A percentile compares a stretch with the other conserved stretches of the same genome.
These are phyloP conservation scores for Microsporum canis DNA, from an alignment of 2,329 filamentous ascomycete genomes.

Conservation along the genomic window DNA sequence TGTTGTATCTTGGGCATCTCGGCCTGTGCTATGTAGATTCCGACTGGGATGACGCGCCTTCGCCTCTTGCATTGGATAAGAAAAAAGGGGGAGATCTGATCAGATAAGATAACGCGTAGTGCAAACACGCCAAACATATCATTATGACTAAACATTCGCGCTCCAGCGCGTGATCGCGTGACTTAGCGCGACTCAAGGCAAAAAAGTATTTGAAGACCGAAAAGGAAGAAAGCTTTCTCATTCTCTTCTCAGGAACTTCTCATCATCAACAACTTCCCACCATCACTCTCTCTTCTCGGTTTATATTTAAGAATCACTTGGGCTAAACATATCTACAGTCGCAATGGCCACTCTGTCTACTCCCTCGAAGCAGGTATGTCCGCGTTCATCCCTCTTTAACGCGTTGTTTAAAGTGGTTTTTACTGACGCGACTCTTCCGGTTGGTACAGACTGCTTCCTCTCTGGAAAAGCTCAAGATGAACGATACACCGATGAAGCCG, in stretches of 20 bases:
- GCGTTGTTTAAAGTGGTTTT: slow-evolving; percentile 19
- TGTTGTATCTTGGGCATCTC: neutral
- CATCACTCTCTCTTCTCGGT: neutral
- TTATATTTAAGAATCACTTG: neutral
- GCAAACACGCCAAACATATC: slow-evolving; percentile 5
- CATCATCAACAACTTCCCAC: slow-evolving; percentile 7
- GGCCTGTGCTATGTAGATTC: neutral
- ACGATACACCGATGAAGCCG: slow-evolving; percentile 81
- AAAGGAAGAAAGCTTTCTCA: neutral
- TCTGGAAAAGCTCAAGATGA: slow-evolving; percentile 80
- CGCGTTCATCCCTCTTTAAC: slow-evolving; percentile 27
- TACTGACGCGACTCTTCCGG: slow-evolving; percentile 26
- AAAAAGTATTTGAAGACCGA: slow-evolving; percentile 11
- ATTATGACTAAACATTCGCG: slow-evolving; percentile 7
- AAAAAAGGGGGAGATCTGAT: slow-evolving; percentile 2
- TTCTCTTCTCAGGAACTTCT: slow-evolving; percentile 5
- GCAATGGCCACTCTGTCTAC: slow-evolving; percentile 68
- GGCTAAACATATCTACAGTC: slow-evolving; percentile 6
- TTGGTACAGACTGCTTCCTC: slow-evolving; percentile 63
- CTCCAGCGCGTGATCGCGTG: slow-evolving; percentile 16
- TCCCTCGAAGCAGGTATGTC: slow-evolving; percentile 58
- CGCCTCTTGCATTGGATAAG: no score
- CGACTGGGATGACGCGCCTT: neutral
- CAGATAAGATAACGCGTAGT: slow-evolving; percentile 11
- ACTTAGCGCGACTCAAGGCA: slow-evolving; percentile 13